Base-by-base conservation (phyloP, 768 basidiomycete genomes). In the Suillus variegatus region DNA sequence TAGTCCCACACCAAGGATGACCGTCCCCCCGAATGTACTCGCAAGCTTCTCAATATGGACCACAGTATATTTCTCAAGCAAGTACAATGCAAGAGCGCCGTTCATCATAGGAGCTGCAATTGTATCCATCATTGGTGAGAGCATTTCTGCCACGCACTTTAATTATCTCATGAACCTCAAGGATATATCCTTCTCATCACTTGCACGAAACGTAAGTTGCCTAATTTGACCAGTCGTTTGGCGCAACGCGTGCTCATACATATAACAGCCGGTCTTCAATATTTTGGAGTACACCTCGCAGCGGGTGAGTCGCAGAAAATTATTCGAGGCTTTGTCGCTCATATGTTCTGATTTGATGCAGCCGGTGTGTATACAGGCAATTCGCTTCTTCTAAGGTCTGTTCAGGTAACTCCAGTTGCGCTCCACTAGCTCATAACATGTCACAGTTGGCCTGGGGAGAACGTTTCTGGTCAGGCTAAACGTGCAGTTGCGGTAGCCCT, bases 381-480 rank as follows among this genome's bases (percentile, higher is more conserved):
- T 68, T 82, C 86, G 1, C 74, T 88, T 12, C 76, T 88, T 43
- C 72, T 88, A 20, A 85, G 85, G 86, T 83, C 35, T 28, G 71
- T 58, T 28, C 35, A n/a, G 20, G 12, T 55, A n/a, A 62, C 36
- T 18, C 28, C 36, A 54, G 65, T 47, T 43, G 55, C 4, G 25
- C n/a, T 40, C 40, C 22, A 43, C 18, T 28, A 18, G 13, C 36
- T 57, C n/a, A n/a, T n/a, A 49, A 25, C 32, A 16, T 25, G 46
- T 47, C n/a, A 60, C 32, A 73, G 83, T 62, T 88, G 88, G 85
- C 86, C 87, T 1, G 80, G 84, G 20, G 88, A 89, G 73, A 89
- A 89, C 67, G 86, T 90, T n/a, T 86, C 86, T 14, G 85, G 84
- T 13, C 88, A 89, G 68, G 89, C 87, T 4, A 88, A 89, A 71